A percentile compares a stretch with the other conserved stretches of the same genome.
Conservation (phyloP, 129 eudicot genomes). For the Calendula officinalis region DNA sequence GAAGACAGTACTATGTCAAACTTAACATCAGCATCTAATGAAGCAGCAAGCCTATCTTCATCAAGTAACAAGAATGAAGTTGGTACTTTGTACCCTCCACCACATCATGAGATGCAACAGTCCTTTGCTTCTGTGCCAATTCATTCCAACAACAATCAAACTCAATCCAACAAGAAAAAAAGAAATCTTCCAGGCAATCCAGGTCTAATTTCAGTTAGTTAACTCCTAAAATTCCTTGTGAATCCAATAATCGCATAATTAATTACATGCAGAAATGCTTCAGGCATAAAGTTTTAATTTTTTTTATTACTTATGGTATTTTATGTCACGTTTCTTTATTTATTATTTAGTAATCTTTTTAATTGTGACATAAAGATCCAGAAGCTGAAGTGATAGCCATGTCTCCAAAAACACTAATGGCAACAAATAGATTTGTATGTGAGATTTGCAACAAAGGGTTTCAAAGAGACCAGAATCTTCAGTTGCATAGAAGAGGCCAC, state of each 20-base stretch:
- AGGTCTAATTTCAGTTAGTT: no score
- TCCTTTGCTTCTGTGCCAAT: conserved; percentile 36
- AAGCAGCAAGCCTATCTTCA: conserved; percentile 62
- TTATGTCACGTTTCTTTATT: background rate
- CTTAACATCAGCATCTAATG: conserved; percentile 72
- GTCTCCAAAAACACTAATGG: conserved; percentile 64
- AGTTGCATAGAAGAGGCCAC: conserved; percentile 65
- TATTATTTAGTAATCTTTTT: background rate
- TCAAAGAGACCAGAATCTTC: conserved; percentile 68
- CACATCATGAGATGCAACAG: conserved; percentile 29
- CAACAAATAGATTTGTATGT: conserved; percentile 60
- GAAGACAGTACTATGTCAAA: conserved; percentile 57
- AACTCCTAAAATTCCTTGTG: background rate
- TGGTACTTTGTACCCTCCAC: conserved; percentile 44
- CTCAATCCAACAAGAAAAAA: conserved; percentile 52
- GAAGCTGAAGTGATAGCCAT: conserved; percentile 72
- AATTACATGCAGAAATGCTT: background rate
- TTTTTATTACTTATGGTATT: background rate
- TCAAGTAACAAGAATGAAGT: conserved; percentile 57
- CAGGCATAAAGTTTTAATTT: background rate
- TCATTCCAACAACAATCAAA: conserved; percentile 24
- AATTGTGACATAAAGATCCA: conserved; percentile 40
- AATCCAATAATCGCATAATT: background rate
- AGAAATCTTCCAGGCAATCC: conserved; percentile 80
- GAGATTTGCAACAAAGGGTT: conserved; percentile 71